These are phyloP conservation scores for Saturnispora bothae DNA, from an alignment of 805 yeast genomes.

Conservation along the genomic window DNA sequence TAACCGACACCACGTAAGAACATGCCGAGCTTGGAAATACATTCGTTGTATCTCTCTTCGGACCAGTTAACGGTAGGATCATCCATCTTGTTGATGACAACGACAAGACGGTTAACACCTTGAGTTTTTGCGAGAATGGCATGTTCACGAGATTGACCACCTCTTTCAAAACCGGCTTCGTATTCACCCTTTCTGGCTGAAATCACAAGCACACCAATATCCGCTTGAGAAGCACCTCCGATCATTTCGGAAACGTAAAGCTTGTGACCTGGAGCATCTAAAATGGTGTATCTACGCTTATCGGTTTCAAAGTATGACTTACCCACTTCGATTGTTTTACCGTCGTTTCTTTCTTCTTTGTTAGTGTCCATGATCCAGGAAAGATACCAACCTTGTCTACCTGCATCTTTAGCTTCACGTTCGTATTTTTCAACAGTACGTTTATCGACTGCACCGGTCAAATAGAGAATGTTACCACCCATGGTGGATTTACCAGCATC, in stretches of 20 bases:
- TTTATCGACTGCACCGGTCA: conserved; percentile 97
- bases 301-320: conserved; percentile 97
- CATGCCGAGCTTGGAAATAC: conserved; percentile 67
- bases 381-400: conserved; percentile 99
- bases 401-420: conserved; percentile 97
- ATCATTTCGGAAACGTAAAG: conserved; percentile 98
- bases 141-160: conserved; percentile 98
- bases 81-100: conserved; percentile 97
- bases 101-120: conserved; percentile 90
- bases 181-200: conserved; percentile 99
- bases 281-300: conserved; percentile 91
- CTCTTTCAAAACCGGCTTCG: conserved; percentile 98
- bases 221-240: conserved; percentile 99
- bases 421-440: conserved; percentile 97
- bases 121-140: conserved; percentile 96
- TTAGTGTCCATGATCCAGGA: conserved; percentile 99
- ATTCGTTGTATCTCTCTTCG: conserved; percentile 90
- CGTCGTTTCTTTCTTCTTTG: conserved; percentile 97
- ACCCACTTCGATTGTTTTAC: conserved; percentile 98
- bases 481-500: conserved; percentile 99
- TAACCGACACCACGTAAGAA: conserved; percentile 89
- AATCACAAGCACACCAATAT: conserved; percentile 92
- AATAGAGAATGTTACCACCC: conserved; percentile 93
- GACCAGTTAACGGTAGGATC: conserved; percentile 97
- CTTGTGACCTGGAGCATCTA: conserved; percentile 99